Percentiles rank a stretch among this genome's conserved stretches.
phyloP scores from a whole-genome alignment of 1,139 yeast species.

The Pichia kudriavzevii region DNA sequence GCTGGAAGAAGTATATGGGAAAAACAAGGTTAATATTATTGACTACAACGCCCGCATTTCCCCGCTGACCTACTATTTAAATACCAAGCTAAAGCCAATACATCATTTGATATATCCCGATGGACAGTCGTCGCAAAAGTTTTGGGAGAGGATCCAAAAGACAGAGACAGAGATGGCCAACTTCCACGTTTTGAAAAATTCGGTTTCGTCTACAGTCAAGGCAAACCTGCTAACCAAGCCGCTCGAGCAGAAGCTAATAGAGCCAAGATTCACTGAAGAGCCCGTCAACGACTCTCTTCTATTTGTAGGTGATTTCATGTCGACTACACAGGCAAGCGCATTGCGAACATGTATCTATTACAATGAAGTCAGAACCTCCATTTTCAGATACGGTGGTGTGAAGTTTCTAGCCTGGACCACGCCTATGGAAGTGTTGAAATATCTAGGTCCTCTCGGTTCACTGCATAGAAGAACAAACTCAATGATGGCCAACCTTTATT shows the following conservation, averaged over 20 bases:
- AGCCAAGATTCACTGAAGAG: conserved; percentile 16
- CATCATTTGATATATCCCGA: conserved; percentile 46
- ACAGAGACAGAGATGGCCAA: conserved; percentile 23
- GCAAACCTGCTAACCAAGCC: conserved; percentile 17
- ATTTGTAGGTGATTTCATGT: conserved; percentile 57
- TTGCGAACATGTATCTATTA: conserved; percentile 29
- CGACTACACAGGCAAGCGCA: conserved; percentile 54
- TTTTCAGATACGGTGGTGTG: conserved; percentile 24
- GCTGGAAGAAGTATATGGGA: conserved; percentile 36
- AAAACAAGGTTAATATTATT: conserved; percentile 43
- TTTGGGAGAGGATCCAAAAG: conserved; percentile 31
- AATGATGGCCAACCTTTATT: conserved; percentile 21
- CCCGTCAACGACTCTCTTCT: conserved; percentile 53
- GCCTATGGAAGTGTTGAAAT: conserved; percentile 22
- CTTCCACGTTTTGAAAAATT: conserved; percentile 5
- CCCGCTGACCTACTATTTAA: conserved; percentile 44
- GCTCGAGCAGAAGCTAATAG: conserved; percentile 16
- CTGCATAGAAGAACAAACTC: conserved; percentile 25
- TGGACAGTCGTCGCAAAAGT: conserved; percentile 38
- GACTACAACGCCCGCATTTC: conserved; percentile 61
- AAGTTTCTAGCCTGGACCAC: conserved; percentile 25
- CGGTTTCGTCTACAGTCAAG: conserved; percentile 12
- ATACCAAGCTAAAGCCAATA: conserved; percentile 49
- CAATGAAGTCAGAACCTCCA: conserved; percentile 23
- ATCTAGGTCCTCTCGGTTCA: conserved; percentile 22